Evolutionary conservation across 805 yeast species (phyloP).

Genomic region (Debaryomyces hansenii): DNA sequence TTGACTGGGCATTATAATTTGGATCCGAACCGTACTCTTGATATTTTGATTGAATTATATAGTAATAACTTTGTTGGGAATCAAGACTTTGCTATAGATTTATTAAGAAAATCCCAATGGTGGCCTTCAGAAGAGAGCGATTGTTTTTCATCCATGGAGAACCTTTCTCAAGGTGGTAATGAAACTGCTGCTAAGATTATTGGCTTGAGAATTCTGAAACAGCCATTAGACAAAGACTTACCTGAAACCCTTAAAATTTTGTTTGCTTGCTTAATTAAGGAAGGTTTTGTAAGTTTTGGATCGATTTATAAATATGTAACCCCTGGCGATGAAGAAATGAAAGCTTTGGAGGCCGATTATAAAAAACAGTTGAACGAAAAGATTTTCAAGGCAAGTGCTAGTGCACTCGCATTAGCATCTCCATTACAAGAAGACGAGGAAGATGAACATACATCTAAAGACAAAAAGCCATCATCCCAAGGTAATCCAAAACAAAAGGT

Average conservation of each 20-base stretch:
- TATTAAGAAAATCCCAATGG: constrained; percentile 60
- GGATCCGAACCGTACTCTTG: constrained; percentile 71
- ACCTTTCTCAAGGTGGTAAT: constrained; percentile 53
- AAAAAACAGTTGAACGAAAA: constrained; percentile 51
- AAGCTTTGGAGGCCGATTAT: constrained; percentile 42
- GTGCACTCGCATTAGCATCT: constrained; percentile 85
- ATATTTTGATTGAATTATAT: constrained; percentile 57
- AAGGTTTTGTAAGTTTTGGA: constrained; percentile 64
- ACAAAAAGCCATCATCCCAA: constrained; percentile 8
- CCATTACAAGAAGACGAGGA: constrained; percentile 73
- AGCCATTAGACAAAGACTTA: constrained; percentile 28
- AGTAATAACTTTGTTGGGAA: constrained; percentile 44
- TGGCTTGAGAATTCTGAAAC: constrained; percentile 42
- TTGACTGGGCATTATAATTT: constrained; percentile 73
- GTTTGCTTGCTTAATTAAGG: constrained; percentile 59
- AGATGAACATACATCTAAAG: constrained; percentile 30
- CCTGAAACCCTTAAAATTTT: constrained; percentile 47
- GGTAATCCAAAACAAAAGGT: constrained; percentile 10
- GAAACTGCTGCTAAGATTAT: constrained; percentile 54
- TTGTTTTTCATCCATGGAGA: constrained; percentile 24
- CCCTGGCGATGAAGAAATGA: constrained; percentile 53
- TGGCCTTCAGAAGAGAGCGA: constrained; percentile 56
- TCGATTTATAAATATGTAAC: constrained; percentile 55
- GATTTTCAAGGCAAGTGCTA: constrained; percentile 62
- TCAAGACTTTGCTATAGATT: constrained; percentile 45